Conservation (phyloP, 805 yeast species). For the Cyberlindnera mycetangii region DNA sequence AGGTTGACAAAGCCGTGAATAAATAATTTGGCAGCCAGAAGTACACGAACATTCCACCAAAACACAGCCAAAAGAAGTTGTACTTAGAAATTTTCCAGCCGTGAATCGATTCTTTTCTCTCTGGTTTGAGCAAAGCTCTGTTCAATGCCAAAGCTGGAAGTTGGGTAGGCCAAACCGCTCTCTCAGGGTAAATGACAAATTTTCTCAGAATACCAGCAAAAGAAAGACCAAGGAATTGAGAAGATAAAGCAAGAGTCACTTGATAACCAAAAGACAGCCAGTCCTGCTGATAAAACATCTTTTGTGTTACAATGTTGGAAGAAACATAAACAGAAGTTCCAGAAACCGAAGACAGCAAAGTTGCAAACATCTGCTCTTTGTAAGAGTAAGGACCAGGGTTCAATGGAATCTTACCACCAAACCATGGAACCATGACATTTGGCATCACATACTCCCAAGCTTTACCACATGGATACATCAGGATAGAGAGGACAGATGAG, state of each 20-base stretch:
- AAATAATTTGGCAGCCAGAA: slow-evolving; percentile 46
- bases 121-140: slow-evolving; percentile 41
- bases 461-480: slow-evolving; percentile 44
- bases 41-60: slow-evolving; percentile 36
- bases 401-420: slow-evolving; percentile 40
- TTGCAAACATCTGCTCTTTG: slow-evolving; percentile 66
- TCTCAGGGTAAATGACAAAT: slow-evolving; percentile 49
- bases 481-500: slow-evolving; percentile 44
- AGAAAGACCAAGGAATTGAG: slow-evolving; percentile 65
- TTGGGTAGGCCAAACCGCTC: slow-evolving; percentile 52
- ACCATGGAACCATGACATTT: slow-evolving; percentile 38
- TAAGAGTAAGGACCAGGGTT: slow-evolving; percentile 65
- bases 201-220: slow-evolving; percentile 63
- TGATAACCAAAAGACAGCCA: slow-evolving; percentile 47
- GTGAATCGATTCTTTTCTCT: slow-evolving; percentile 31
- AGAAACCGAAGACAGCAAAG: slow-evolving; percentile 37
- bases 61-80: slow-evolving; percentile 32
- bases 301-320: slow-evolving; percentile 36
- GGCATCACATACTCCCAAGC: slow-evolving; percentile 43
- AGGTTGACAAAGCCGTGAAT: slow-evolving; percentile 39
- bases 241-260: slow-evolving; percentile 46
- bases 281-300: slow-evolving; percentile 29
- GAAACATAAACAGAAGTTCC: slow-evolving; percentile 34
- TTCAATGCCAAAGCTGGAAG: slow-evolving; percentile 49
- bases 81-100: slow-evolving; percentile 36